Evolutionary conservation across 2,329 filamentous ascomycete species (phyloP), one percentile per base, ranked within the genome.

Genomic region (Sporothrix variecibatus): DNA sequence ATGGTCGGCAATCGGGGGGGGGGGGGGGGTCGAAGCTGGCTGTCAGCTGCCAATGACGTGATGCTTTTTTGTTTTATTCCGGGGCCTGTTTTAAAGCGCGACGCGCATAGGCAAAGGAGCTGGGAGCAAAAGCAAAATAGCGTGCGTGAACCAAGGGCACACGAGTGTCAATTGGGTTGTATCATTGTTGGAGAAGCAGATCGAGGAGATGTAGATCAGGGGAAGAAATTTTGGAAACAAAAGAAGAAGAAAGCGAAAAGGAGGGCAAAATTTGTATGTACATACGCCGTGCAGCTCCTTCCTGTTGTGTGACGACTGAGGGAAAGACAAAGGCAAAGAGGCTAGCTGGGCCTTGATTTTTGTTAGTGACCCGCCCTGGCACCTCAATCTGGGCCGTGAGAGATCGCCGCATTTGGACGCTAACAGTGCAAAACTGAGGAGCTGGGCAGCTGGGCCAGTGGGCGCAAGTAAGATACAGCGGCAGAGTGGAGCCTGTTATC

Each of bases 1-100:
- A 68, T 68, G 40, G 65, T 51, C 51, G 51, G 51, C 23, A 17
- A 28, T 34, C 6, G 34, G 40, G 38, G 62, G 5, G 31, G 58
- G n/a, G 6, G 31, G 6, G 20, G 60, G 2, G 60, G 20, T 17
- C 34, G 12, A 38, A 20, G 31, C 20, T 23, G 31, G 31, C 17
- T 38, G 17, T 65, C n/a, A 31, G 26, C 65, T 68, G 65, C 15
- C 65, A 31, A 51, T 68, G 65, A 49, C 65, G 65, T 68, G 26
- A 34, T 68, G 65, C 62, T 67, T 26, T 51, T 51, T 49, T 20
- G 34, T 43, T 7, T 6, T 43, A 11, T 43, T 49, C 64, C 43
- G 12, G 40, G 3, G 6, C 26, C 43, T 4, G 26, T 31, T 28
- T 56, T 56, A 6, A 17, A 38, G 40, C 65, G 65, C 43, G 65